Evolutionary conservation across 2,329 filamentous ascomycete genomes (phyloP).

Genomic region (Fusarium sambucinum): DNA sequence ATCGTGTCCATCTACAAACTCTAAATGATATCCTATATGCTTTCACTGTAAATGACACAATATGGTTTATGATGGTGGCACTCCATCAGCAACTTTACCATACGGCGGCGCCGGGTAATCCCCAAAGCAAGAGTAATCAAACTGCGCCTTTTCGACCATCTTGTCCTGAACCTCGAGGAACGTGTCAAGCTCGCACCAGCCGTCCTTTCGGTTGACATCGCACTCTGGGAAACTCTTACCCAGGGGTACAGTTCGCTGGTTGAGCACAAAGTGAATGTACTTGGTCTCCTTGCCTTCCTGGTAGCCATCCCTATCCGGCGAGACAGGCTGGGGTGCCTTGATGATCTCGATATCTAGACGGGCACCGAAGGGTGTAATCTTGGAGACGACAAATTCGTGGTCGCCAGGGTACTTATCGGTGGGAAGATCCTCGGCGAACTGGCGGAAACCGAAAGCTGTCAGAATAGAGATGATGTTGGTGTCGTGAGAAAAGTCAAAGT

Average conservation of each 20-base stretch:
- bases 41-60: slow-evolving; percentile 9
- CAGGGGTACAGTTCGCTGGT: slow-evolving; percentile 78
- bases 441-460: slow-evolving; percentile 77
- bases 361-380: slow-evolving; percentile 78
- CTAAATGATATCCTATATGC: not conserved
- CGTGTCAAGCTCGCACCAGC: slow-evolving; percentile 80
- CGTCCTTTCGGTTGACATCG: slow-evolving; percentile 71
- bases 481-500: slow-evolving; percentile 84
- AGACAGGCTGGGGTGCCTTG: slow-evolving; percentile 72
- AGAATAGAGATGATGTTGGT: slow-evolving; percentile 78
- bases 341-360: slow-evolving; percentile 81
- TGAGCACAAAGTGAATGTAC: slow-evolving; percentile 81
- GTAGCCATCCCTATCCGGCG: slow-evolving; percentile 67
- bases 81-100: slow-evolving; percentile 56
- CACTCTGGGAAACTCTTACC: slow-evolving; percentile 75
- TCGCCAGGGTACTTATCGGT: slow-evolving; percentile 65
- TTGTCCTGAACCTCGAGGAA: slow-evolving; percentile 73
- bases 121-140: slow-evolving; percentile 75
- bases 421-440: slow-evolving; percentile 73
- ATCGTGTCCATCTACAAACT: not conserved
- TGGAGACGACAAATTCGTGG: slow-evolving; percentile 73
- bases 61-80: slow-evolving; percentile 46
- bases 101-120: slow-evolving; percentile 57
- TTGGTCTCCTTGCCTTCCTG: slow-evolving; percentile 66
- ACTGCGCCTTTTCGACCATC: slow-evolving; percentile 70